A percentile compares a stretch with the other conserved stretches of the same genome.
These are phyloP conservation scores for Hysterangium stoloniferum DNA, from an alignment of 768 basidiomycete genomes.

Conservation along the genomic window DNA sequence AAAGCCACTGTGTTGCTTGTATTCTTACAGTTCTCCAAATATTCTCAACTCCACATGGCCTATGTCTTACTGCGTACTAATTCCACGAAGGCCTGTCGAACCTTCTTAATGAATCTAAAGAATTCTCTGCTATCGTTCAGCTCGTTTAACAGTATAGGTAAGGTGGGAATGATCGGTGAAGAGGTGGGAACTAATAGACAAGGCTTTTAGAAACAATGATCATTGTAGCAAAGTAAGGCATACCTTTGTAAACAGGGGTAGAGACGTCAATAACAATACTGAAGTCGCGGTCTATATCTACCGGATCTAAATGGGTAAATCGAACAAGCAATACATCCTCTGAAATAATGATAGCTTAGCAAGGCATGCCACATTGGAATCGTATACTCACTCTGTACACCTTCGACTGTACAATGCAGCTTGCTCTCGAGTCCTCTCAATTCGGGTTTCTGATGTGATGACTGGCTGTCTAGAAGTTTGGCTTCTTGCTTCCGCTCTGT, in stretches of 20 bases:
- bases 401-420: conserved; percentile 66
- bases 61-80: background rate
- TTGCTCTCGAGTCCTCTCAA: conserved; percentile 47
- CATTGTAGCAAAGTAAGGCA: conserved; percentile 14
- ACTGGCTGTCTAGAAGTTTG: conserved; percentile 44
- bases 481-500: conserved; percentile 66
- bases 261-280: conserved; percentile 73
- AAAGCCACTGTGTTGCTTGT: too few species aligned
- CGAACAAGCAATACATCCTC: conserved; percentile 63
- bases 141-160: conserved; percentile 60
- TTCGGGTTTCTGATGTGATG: conserved; percentile 46
- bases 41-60: too few species aligned
- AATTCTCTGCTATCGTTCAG: conserved; percentile 68
- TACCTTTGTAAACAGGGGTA: conserved; percentile 56
- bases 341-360: conserved; percentile 6
- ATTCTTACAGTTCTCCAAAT: too few species aligned
- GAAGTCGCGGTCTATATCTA: conserved; percentile 54
- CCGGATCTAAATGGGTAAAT: conserved; percentile 57
- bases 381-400: conserved; percentile 44
- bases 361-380: background rate
- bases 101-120: conserved; percentile 59
- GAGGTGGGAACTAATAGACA: conserved; percentile 61
- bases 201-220: conserved; percentile 10
- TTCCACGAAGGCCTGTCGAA: conserved; percentile 30
- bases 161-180: conserved; percentile 57